phyloP scores from a whole-genome alignment of 2,329 filamentous ascomycete species.

The Pseudocercospora macadamiae region DNA sequence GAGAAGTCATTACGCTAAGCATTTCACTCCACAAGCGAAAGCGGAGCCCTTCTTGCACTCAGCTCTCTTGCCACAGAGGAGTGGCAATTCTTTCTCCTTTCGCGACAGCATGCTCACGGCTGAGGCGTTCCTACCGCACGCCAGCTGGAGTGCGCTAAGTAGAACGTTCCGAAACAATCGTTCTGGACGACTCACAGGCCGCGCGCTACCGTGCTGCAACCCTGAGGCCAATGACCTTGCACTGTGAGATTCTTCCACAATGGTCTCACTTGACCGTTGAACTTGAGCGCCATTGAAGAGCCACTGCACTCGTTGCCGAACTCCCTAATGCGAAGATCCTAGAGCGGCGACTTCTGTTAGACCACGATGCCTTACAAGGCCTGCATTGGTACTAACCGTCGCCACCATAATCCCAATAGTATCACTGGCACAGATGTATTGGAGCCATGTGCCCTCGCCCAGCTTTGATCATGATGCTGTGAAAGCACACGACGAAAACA shows the following conservation, averaged over 20 bases:
- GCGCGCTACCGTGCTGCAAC: slow-evolving; percentile 20
- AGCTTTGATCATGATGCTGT: slow-evolving; percentile 29
- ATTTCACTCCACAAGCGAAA: slow-evolving; percentile 10
- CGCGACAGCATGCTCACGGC: slow-evolving; percentile 20
- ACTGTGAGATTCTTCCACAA: slow-evolving; percentile 19
- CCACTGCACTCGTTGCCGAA: slow-evolving; percentile 25
- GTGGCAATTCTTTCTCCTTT: slow-evolving; percentile 24
- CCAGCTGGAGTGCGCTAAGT: slow-evolving; percentile 19
- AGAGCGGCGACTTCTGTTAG: slow-evolving; percentile 22
- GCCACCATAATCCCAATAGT: slow-evolving; percentile 36
- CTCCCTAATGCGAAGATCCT: slow-evolving; percentile 25
- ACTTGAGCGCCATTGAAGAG: slow-evolving; percentile 29
- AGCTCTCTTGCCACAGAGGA: slow-evolving; percentile 25
- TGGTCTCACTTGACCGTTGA: slow-evolving; percentile 24
- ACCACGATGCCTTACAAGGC: slow-evolving; percentile 29
- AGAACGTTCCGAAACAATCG: slow-evolving; percentile 20
- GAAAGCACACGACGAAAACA: slow-evolving; percentile 27
- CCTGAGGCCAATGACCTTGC: slow-evolving; percentile 30
- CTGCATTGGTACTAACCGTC: slow-evolving; percentile 34
- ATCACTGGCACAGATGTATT: slow-evolving; percentile 33
- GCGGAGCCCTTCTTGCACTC: slow-evolving; percentile 17
- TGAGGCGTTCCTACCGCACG: slow-evolving; percentile 25
- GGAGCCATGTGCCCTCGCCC: slow-evolving; percentile 32
- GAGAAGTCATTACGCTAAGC: slow-evolving; percentile 9
- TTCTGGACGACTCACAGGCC: slow-evolving; percentile 15